Base-by-base conservation (phyloP, 306 rosid genomes). In the Ormosia emarginata region DNA sequence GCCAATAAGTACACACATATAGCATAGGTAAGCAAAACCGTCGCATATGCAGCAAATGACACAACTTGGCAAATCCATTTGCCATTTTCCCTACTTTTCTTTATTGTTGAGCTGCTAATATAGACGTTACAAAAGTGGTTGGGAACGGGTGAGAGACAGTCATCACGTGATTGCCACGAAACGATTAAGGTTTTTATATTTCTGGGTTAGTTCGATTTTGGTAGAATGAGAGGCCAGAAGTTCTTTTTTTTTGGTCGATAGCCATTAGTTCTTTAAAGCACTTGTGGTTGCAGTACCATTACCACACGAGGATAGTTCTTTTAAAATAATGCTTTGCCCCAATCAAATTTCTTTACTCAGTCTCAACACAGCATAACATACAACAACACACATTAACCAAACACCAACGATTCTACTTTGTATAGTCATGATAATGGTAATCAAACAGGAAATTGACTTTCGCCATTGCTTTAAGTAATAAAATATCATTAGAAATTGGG, bases 121-220 rank as follows among this genome's bases (percentile, higher is more conserved):
- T 68, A 44, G 40, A 24, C 37, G 39, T 46, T 49, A 11, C 41
- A 47, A 39, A 71, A 82, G 88, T 82, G 70, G 92, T 82, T 82
- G 87, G 78, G 85, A 79, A 74, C 17, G 33, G 86, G 82, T 89
- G 87, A 53, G 72, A 79, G 76, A 66, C 71, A 76, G 61, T 67
- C 86, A 81, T 81, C 89, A 69, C 85, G 85, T 84, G 80, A 72
- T 71, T 75, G 81, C 85, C 83, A 77, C 87, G 81, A 88, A 82
- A 72, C 90, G 43, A 71, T 82, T 77, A 29, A 79, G 72, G 58
- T 43, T 32, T 61, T 30, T 8, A 32, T 71, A 32, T 52, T 29
- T 71, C 50, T n/a, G 41, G 47, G 71, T 67, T 44, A 29, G 57
- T 44, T 68, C 29, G 12, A 47, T 71, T 71, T 66, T 43, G 81